These are phyloP conservation scores for Penicillium goetzii DNA, from an alignment of 495 filamentous ascomycete genomes.

Conservation along the genomic window DNA sequence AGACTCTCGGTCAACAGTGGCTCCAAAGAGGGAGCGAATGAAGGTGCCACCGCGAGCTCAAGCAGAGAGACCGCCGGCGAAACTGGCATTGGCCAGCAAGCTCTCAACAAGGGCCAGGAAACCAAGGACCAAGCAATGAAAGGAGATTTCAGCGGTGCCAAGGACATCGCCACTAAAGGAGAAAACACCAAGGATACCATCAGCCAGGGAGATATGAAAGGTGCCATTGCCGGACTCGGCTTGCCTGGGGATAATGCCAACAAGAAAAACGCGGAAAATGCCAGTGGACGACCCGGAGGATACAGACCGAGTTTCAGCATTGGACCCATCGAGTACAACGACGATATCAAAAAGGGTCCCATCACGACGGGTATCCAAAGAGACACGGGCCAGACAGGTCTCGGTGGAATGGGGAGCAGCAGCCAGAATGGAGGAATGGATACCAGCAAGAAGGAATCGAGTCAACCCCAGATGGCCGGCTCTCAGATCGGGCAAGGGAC, in stretches of 20 bases:
- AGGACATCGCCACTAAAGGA: slow-evolving; percentile 20
- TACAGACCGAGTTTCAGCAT: slow-evolving; percentile 3
- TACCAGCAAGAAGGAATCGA: background rate
- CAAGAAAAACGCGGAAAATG: slow-evolving; percentile 15
- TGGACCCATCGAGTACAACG: slow-evolving; percentile 21
- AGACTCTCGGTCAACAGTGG: slow-evolving; percentile 20
- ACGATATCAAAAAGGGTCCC: slow-evolving; percentile 34
- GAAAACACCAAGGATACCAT: slow-evolving; percentile 16
- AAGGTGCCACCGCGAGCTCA: slow-evolving; percentile 8
- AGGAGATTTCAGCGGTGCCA: slow-evolving; percentile 20
- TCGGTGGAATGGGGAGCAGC: slow-evolving; percentile 7
- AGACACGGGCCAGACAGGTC: slow-evolving; percentile 15
- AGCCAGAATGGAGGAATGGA: slow-evolving; percentile 3
- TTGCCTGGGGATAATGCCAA: slow-evolving; percentile 14
- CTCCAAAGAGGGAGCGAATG: slow-evolving; percentile 18
- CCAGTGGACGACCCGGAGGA: slow-evolving; percentile 19
- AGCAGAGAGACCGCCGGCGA: slow-evolving; percentile 15
- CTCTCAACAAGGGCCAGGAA: slow-evolving; percentile 17
- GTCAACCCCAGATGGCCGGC: background rate
- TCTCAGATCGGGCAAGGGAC: background rate
- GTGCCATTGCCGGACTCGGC: slow-evolving; percentile 10
- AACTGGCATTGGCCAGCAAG: slow-evolving; percentile 18
- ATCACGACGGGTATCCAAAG: slow-evolving; percentile 19
- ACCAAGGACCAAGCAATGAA: slow-evolving; percentile 17
- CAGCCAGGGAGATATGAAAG: slow-evolving; percentile 9